Conservation (phyloP, 306 rosid genomes). For the Hippophae rhamnoides region DNA sequence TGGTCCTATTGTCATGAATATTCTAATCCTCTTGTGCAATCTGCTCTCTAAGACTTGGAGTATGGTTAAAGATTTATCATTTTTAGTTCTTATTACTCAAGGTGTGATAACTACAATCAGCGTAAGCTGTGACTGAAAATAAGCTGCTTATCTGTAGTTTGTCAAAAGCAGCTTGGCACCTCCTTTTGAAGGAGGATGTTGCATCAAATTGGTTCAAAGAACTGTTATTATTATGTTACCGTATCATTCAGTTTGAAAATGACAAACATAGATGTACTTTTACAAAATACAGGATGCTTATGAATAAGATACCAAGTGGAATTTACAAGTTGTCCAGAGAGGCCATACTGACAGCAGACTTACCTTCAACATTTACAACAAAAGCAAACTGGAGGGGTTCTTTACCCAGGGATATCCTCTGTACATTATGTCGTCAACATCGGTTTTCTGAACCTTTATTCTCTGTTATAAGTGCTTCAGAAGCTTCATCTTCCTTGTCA, state of each 20-base stretch:
- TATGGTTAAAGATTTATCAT: neutral
- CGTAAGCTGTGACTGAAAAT: neutral
- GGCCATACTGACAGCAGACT: slow-evolving; percentile 59
- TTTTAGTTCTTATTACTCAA: neutral
- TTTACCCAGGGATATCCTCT: slow-evolving; percentile 71
- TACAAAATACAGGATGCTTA: slow-evolving; percentile 59
- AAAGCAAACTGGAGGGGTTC: slow-evolving; percentile 86
- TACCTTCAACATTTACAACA: slow-evolving; percentile 60
- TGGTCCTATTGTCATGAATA: too few species aligned
- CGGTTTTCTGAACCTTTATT: slow-evolving; percentile 65
- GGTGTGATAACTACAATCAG: neutral
- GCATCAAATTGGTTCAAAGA: slow-evolving; percentile 15
- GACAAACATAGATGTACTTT: slow-evolving; percentile 16
- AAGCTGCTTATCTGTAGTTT: neutral
- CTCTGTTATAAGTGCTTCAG: slow-evolving; percentile 24
- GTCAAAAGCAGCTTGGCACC: neutral
- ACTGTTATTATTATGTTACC: slow-evolving; percentile 2
- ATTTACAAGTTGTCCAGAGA: slow-evolving; percentile 81
- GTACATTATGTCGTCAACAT: slow-evolving; percentile 79
- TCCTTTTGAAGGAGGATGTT: neutral
- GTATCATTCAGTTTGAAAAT: slow-evolving; percentile 7
- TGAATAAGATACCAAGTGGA: slow-evolving; percentile 77
- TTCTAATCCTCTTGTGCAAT: too few species aligned
- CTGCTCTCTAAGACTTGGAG: too few species aligned
- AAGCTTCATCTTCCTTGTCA: slow-evolving; percentile 35